phyloP scores from a whole-genome alignment of 306 rosid genomes.

The Acacia confusa region DNA sequence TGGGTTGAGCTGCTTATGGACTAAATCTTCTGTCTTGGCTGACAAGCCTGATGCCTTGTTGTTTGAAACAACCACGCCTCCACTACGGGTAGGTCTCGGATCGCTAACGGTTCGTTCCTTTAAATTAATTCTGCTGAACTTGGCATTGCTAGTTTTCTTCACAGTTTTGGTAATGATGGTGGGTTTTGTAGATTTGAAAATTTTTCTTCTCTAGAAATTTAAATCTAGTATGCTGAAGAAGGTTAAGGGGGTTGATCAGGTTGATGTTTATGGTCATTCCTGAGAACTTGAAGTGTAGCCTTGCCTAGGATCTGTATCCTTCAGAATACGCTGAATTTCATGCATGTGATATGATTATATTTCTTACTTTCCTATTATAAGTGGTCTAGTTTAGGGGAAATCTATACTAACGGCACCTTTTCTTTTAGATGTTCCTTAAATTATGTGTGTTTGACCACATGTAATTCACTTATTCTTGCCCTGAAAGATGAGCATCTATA shows the following conservation, averaged over 20 bases:
- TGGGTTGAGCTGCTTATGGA: slow-evolving; percentile 75
- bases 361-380: not conserved
- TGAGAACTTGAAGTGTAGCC: not conserved
- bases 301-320: not conserved
- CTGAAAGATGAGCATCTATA: not conserved
- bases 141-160: not conserved
- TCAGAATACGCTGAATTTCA: not conserved
- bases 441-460: not conserved
- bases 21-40: slow-evolving; percentile 67
- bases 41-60: slow-evolving; percentile 69
- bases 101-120: not conserved
- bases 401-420: not conserved
- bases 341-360: not conserved
- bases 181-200: not conserved
- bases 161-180: not conserved
- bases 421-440: not conserved
- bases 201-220: not conserved
- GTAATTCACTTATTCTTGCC: not conserved
- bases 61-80: slow-evolving; percentile 68
- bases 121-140: not conserved
- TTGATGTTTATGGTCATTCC: not conserved
- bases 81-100: slow-evolving; percentile 43
- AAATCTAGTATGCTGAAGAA: not conserved
- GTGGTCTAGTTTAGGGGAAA: not conserved
- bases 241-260: not conserved